A percentile compares a stretch with the other conserved stretches of the same genome.
Evolutionary conservation across 106 monocot genomes (phyloP).

Genomic region (Platanthera guangdongensis): DNA sequence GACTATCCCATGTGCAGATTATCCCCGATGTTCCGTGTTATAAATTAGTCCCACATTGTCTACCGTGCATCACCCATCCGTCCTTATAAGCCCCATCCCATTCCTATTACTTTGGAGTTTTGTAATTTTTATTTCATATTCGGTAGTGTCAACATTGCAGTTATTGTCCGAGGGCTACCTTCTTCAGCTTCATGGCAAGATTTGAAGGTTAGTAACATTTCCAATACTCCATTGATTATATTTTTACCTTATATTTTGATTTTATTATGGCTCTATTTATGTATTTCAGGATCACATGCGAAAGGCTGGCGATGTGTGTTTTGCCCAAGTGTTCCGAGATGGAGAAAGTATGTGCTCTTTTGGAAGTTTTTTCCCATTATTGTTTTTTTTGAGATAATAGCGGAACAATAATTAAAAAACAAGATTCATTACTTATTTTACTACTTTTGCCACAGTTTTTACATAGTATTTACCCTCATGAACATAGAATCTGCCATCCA

Average conservation of each 20-base stretch:
- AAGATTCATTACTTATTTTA: background rate
- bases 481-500: background rate
- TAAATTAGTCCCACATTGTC: no score
- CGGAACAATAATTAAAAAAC: background rate
- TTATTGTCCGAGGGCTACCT: conserved; percentile 49
- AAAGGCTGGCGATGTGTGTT: conserved; percentile 73
- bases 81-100: no score
- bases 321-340: conserved; percentile 66
- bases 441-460: background rate
- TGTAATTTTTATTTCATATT: background rate
- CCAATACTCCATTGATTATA: background rate
- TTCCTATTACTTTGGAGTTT: no score
- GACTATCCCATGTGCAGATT: no score
- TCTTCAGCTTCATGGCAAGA: conserved; percentile 91
- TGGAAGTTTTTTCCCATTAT: background rate
- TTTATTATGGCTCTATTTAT: background rate
- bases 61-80: no score
- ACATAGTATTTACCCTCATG: background rate
- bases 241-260: background rate
- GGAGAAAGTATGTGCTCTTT: conserved; percentile 36
- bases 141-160: conserved; percentile 17
- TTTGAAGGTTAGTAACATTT: conserved; percentile 43
- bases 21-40: no score
- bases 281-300: conserved; percentile 70
- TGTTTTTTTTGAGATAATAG: background rate